phyloP scores from a whole-genome alignment of 495 filamentous ascomycete species.

The Penicillium cosmopolitanum region DNA sequence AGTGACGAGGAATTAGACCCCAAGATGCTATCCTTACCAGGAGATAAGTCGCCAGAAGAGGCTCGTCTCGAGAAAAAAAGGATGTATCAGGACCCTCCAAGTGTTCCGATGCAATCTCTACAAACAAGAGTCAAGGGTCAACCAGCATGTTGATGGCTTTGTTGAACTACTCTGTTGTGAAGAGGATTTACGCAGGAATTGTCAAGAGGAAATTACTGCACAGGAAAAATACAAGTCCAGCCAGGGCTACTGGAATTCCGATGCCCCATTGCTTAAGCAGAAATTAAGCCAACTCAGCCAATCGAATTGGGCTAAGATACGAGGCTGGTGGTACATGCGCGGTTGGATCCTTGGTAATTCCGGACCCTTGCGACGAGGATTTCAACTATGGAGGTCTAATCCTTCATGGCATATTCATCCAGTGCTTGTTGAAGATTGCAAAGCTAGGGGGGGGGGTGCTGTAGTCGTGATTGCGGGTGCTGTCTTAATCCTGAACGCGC shows the following conservation, averaged over 20 bases:
- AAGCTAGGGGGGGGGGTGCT: conserved; percentile 13
- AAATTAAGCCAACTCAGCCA: conserved; percentile 5
- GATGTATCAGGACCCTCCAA: conserved; percentile 13
- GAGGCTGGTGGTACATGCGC: conserved; percentile 1
- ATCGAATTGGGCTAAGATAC: neutral
- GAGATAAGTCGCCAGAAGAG: conserved; percentile 13
- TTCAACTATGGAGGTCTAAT: conserved; percentile 15
- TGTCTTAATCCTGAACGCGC: conserved; percentile 13
- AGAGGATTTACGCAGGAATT: conserved; percentile 15
- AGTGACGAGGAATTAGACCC: conserved; percentile 7
- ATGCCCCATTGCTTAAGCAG: neutral
- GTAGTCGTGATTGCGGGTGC: conserved; percentile 17
- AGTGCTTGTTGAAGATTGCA: conserved; percentile 17
- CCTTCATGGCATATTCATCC: conserved; percentile 16
- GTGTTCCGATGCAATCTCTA: conserved; percentile 14
- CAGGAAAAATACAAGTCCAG: neutral
- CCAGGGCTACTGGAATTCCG: too few species aligned
- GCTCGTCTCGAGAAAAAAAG: conserved; percentile 13
- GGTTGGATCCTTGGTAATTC: conserved; percentile 8
- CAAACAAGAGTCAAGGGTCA: conserved; percentile 7
- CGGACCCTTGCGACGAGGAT: conserved; percentile 9
- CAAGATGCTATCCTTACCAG: conserved; percentile 15
- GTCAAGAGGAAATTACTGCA: conserved; percentile 12
- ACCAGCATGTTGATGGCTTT: neutral
- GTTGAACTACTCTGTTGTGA: conserved; percentile 8